Percentiles rank a stretch among this genome's conserved stretches.
These are phyloP conservation scores for Dryadomyces quercus-mongolicae DNA, from an alignment of 2,329 filamentous ascomycete genomes.

Conservation along the genomic window DNA sequence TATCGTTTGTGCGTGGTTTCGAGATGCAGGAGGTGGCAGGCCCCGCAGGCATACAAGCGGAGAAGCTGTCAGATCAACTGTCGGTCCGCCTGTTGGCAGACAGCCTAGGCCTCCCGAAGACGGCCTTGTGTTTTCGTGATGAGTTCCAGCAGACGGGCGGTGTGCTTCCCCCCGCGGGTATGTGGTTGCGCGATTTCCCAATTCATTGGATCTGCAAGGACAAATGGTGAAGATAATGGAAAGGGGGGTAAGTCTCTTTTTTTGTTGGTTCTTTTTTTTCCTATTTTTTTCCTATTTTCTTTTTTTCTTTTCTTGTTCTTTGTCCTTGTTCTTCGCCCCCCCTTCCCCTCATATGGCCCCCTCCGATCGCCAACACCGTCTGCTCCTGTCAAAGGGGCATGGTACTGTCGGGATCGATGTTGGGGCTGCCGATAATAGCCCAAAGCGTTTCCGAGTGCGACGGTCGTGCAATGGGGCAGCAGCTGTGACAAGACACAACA, in stretches of 20 bases:
- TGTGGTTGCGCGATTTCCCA: background rate
- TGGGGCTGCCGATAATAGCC: too few species aligned
- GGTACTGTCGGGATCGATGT: too few species aligned
- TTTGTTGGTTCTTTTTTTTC: background rate
- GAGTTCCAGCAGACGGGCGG: too few species aligned
- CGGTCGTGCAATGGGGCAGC: too few species aligned
- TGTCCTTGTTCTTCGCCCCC: background rate
- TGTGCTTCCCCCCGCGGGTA: too few species aligned
- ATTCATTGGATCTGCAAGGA: background rate
- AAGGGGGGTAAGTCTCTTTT: background rate
- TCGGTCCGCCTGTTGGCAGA: background rate
- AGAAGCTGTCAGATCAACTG: background rate
- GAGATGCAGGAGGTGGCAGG: background rate
- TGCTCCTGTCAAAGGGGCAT: too few species aligned
- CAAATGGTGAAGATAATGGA: too few species aligned
- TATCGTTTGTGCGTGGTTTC: background rate
- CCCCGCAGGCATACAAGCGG: background rate
- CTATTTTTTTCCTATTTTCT: background rate
- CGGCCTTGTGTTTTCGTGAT: too few species aligned
- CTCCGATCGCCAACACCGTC: too few species aligned
- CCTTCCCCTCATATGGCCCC: too few species aligned
- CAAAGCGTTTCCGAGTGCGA: too few species aligned
- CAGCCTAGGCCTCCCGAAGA: too few species aligned
- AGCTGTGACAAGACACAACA: background rate
- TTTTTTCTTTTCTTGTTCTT: background rate